These are phyloP conservation scores for Penicillium freii DNA, from an alignment of 2,329 filamentous ascomycete species.

Conservation along the genomic window DNA sequence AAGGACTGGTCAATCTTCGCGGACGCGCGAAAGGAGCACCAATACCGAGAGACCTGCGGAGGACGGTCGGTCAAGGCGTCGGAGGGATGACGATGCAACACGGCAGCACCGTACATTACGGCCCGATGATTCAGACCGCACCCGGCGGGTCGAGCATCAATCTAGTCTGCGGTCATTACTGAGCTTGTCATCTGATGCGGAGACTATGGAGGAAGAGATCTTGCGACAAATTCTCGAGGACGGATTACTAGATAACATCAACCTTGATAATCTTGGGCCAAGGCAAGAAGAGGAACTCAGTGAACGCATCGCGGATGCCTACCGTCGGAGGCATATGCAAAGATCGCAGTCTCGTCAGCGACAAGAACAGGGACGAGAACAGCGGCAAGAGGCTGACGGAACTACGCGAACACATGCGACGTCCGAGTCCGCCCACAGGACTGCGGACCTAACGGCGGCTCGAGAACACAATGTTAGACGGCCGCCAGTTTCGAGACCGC, in stretches of 20 bases:
- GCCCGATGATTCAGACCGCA: conserved; percentile 32
- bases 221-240: conserved; percentile 85
- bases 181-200: conserved; percentile 68
- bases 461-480: conserved; percentile 23
- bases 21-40: conserved; percentile 34
- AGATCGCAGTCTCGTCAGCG: conserved; percentile 42
- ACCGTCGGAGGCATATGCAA: conserved; percentile 66
- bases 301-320: conserved; percentile 85
- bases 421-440: conserved; percentile 33
- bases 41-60: conserved; percentile 41
- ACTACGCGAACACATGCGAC: conserved; percentile 29
- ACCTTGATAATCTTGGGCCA: conserved; percentile 81
- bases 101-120: conserved; percentile 24
- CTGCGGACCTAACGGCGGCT: conserved; percentile 16
- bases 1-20: conserved; percentile 24
- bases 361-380: conserved; percentile 32
- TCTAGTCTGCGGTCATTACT: conserved; percentile 82
- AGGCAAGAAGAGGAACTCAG: conserved; percentile 86
- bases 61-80: conserved; percentile 39
- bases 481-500: conserved; percentile 33
- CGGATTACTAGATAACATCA: conserved; percentile 81
- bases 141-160: conserved; percentile 78
- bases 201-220: conserved; percentile 80
- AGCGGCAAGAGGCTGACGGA: conserved; percentile 32
- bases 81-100: conserved; percentile 33